phyloP scores from a whole-genome alignment of 73 alveolate species.

The Blepharisma japonicum region DNA sequence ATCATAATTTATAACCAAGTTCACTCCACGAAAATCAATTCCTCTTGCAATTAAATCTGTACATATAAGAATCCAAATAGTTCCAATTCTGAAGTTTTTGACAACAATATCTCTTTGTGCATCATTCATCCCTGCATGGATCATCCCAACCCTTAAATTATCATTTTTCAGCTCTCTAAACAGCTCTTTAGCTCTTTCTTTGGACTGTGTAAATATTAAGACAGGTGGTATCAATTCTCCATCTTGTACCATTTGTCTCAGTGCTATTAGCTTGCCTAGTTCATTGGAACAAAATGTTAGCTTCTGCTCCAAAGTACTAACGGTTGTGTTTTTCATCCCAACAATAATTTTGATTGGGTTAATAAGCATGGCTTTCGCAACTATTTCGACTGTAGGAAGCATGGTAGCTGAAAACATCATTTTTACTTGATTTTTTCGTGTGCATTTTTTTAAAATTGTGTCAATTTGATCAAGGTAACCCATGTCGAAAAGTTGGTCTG shows the following conservation, averaged over 20 bases:
- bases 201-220: slow-evolving; percentile 92
- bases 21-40: slow-evolving; percentile 75
- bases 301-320: slow-evolving; percentile 63
- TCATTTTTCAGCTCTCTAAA: slow-evolving; percentile 34
- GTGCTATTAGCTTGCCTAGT: slow-evolving; percentile 21
- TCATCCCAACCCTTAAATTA: slow-evolving; percentile 28
- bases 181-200: slow-evolving; percentile 61
- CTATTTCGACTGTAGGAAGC: slow-evolving; percentile 82
- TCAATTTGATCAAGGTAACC: slow-evolving; percentile 49
- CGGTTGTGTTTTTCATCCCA: slow-evolving; percentile 76
- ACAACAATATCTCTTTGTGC: slow-evolving; percentile 33
- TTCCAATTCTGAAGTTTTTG: slow-evolving; percentile 47
- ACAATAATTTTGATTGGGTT: slow-evolving; percentile 73
- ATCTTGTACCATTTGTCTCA: slow-evolving; percentile 55
- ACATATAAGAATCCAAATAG: slow-evolving; percentile 13
- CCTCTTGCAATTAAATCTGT: slow-evolving; percentile 20
- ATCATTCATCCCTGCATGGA: slow-evolving; percentile 42
- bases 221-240: slow-evolving; percentile 93
- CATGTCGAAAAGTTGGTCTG: slow-evolving; percentile 79
- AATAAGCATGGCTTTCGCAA: slow-evolving; percentile 67
- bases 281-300: slow-evolving; percentile 32
- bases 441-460: slow-evolving; percentile 46
- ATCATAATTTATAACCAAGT: slow-evolving; percentile 81
- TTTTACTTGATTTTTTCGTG: slow-evolving; percentile 45
- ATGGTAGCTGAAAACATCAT: slow-evolving; percentile 90